These are phyloP conservation scores for Cytidiella melzeri DNA, from an alignment of 768 basidiomycete genomes.

Conservation along the genomic window DNA sequence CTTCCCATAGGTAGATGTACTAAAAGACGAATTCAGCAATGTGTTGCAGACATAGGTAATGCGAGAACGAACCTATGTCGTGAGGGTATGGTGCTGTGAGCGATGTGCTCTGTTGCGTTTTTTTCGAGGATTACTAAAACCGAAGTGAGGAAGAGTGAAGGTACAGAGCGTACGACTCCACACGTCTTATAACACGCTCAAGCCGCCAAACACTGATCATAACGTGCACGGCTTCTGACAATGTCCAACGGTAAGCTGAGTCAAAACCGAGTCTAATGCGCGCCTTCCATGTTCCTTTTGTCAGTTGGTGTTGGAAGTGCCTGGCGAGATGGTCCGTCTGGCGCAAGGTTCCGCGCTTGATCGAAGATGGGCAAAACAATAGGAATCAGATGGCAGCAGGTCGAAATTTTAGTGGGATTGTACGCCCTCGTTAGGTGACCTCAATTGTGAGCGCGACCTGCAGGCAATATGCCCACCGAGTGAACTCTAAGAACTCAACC, in stretches of 20 bases:
- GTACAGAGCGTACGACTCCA: conserved; percentile 3
- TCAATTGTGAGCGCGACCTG: conserved; percentile 9
- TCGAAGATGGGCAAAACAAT: conserved; percentile 17
- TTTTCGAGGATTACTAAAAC: not conserved
- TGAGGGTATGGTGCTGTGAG: not conserved
- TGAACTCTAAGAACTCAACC: conserved; percentile 8
- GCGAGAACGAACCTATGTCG: not conserved
- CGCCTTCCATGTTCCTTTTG: conserved; percentile 13
- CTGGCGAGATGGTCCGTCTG: conserved; percentile 8
- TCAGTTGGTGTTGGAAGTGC: conserved; percentile 6
- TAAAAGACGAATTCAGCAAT: not conserved
- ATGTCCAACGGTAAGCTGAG: conserved; percentile 11
- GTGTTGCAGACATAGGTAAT: not conserved
- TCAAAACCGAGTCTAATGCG: conserved; percentile 13
- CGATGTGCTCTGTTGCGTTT: not conserved
- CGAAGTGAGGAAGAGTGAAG: not conserved
- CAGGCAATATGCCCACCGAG: not conserved
- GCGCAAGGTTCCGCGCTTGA: conserved; percentile 10
- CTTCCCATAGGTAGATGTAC: conserved; percentile 12
- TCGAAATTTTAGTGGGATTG: conserved; percentile 9
- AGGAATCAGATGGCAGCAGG: conserved; percentile 14
- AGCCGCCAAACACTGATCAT: conserved; percentile 8
- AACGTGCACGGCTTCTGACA: conserved; percentile 4
- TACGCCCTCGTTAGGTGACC: conserved; percentile 4
- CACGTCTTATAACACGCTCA: conserved; percentile 10